Conservation (phyloP, 1,139 yeast species). For the Candida sanyaensis region DNA sequence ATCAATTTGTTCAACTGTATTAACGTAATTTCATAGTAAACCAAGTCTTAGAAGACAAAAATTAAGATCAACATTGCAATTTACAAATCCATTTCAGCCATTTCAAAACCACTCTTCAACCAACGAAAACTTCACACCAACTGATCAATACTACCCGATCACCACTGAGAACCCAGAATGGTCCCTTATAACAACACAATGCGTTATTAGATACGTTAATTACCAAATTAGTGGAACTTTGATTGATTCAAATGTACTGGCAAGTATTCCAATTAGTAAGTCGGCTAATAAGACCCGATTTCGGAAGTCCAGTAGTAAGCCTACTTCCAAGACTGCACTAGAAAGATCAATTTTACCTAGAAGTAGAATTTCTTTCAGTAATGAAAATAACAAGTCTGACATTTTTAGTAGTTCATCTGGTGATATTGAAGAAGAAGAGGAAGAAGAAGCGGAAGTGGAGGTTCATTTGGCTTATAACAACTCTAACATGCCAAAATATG, state of each 20-base stretch:
- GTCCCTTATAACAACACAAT: not conserved
- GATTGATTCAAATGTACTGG: not conserved
- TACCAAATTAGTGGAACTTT: not conserved
- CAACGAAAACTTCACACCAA: not conserved
- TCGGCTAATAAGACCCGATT: no score
- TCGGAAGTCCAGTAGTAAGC: no score
- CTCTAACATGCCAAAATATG: slow-evolving; percentile 19
- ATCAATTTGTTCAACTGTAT: not conserved
- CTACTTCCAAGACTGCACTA: no score
- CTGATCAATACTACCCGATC: not conserved
- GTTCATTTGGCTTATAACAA: slow-evolving; percentile 15
- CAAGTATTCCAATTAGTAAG: not conserved
- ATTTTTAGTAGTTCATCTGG: no score
- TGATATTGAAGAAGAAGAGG: not conserved
- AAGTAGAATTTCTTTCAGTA: no score
- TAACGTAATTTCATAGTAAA: slow-evolving; percentile 2
- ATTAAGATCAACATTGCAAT: slow-evolving; percentile 2
- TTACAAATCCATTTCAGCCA: slow-evolving; percentile 5
- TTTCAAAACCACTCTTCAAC: slow-evolving; percentile 1
- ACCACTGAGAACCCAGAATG: not conserved
- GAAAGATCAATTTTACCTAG: no score
- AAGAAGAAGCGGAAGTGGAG: not conserved
- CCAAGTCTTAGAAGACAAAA: slow-evolving; percentile 8
- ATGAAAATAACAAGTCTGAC: no score
- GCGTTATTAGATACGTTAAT: slow-evolving; percentile 1